A percentile compares a stretch with the other conserved stretches of the same genome.
phyloP scores from a whole-genome alignment of 495 filamentous ascomycete species.

The Trichocladium antarcticum region DNA sequence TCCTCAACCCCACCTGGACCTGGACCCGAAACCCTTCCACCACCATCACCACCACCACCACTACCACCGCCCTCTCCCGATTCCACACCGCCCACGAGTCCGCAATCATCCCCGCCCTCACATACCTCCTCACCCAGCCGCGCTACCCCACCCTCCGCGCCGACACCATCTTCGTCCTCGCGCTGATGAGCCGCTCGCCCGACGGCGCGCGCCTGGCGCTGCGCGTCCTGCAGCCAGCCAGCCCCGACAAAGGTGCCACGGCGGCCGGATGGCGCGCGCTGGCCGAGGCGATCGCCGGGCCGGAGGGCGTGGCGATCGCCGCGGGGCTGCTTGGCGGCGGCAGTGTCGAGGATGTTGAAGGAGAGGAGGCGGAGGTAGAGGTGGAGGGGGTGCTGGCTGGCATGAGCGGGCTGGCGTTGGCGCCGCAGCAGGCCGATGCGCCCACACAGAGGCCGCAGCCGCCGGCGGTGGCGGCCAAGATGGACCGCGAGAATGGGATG shows the following conservation, averaged over 20 bases:
- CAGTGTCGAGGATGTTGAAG: conserved; percentile 13
- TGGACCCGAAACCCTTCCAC: background rate
- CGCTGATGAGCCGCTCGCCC: conserved; percentile 48
- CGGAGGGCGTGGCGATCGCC: background rate
- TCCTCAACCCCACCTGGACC: conserved; percentile 2
- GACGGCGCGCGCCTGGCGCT: conserved; percentile 41
- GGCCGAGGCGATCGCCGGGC: background rate
- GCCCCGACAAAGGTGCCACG: background rate
- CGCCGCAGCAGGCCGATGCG: conserved; percentile 29
- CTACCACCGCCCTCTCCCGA: background rate
- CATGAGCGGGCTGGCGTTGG: conserved; percentile 17
- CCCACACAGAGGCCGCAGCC: conserved; percentile 11
- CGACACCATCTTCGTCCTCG: conserved; percentile 65
- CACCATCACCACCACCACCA: conserved; percentile 1
- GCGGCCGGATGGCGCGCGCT: background rate
- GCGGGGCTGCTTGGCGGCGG: background rate
- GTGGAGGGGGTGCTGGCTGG: background rate
- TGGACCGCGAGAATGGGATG: conserved; percentile 54
- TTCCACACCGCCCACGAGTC: conserved; percentile 44
- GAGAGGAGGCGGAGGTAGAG: conserved; percentile 21
- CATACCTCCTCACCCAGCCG: conserved; percentile 52
- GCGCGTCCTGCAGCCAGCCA: conserved; percentile 37
- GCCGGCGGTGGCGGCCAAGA: conserved; percentile 23
- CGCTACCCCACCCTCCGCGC: conserved; percentile 60
- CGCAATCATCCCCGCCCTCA: conserved; percentile 42